phyloP scores from a whole-genome alignment of 2,329 filamentous ascomycete species.

The Aulographum hederae region DNA sequence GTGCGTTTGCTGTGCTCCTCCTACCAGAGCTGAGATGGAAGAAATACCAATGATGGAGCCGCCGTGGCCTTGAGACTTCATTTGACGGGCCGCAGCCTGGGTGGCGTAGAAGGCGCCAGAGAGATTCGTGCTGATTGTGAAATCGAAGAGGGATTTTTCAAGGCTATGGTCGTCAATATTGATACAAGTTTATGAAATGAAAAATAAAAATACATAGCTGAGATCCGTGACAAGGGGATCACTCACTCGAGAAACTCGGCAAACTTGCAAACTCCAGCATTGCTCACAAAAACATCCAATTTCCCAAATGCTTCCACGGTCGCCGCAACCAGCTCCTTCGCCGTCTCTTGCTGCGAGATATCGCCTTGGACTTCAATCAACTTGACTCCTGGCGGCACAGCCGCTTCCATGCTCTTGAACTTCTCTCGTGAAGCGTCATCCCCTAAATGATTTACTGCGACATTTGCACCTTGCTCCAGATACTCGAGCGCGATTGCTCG shows the following conservation, averaged over 20 bases:
- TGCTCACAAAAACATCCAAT: constrained; percentile 58
- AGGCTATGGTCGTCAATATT: constrained; percentile 1
- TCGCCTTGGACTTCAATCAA: constrained; percentile 59
- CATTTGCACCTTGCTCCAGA: constrained; percentile 56
- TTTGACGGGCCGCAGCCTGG: constrained; percentile 70
- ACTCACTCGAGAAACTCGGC: constrained; percentile 60
- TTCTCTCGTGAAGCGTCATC: constrained; percentile 27
- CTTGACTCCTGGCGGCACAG: constrained; percentile 11
- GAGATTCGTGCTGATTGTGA: constrained; percentile 64
- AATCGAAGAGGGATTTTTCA: constrained; percentile 38
- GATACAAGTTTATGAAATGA: neutral
- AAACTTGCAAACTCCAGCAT: constrained; percentile 79
- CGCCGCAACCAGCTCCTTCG: constrained; percentile 44
- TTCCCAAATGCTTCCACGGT: constrained; percentile 42
- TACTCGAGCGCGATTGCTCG: constrained; percentile 70
- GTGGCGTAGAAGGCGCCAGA: constrained; percentile 76
- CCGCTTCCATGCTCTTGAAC: constrained; percentile 28
- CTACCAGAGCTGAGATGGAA: constrained; percentile 57
- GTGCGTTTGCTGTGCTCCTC: constrained; percentile 62
- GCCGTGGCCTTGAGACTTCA: constrained; percentile 48
- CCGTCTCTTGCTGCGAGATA: constrained; percentile 56
- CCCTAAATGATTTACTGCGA: constrained; percentile 66
- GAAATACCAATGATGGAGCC: constrained; percentile 66
- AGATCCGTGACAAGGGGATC: too few relatives aligned
- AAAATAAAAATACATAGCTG: neutral